These are phyloP conservation scores for Botrytis elliptica DNA, from an alignment of 2,329 filamentous ascomycete species.

Conservation along the genomic window DNA sequence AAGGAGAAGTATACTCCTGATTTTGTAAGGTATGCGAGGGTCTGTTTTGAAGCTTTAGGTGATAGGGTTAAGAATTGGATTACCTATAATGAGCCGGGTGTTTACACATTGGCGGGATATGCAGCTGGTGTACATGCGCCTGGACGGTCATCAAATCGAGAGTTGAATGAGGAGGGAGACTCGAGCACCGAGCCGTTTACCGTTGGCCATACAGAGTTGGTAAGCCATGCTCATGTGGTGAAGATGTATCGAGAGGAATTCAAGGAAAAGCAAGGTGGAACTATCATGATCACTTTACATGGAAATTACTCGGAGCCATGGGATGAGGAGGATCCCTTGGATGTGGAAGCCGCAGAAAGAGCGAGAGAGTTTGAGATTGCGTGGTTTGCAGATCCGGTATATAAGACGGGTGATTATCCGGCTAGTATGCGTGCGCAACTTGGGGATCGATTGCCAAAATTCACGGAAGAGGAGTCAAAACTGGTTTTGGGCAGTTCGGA, in stretches of 20 bases:
- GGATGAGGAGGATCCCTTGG: constrained; percentile 70
- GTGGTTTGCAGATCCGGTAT: constrained; percentile 85
- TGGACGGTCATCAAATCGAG: constrained; percentile 72
- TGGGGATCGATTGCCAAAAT: constrained; percentile 72
- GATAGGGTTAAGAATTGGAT: constrained; percentile 82
- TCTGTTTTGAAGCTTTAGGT: constrained; percentile 67
- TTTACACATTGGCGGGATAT: constrained; percentile 76
- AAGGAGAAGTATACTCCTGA: constrained; percentile 77
- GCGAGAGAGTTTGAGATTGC: constrained; percentile 83
- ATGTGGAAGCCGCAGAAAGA: constrained; percentile 71
- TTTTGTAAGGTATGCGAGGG: constrained; percentile 73
- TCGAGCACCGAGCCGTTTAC: constrained; percentile 76
- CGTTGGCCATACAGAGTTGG: constrained; percentile 73
- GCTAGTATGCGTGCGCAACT: constrained; percentile 79
- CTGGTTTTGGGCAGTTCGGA: constrained; percentile 79
- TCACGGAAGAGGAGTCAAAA: constrained; percentile 64
- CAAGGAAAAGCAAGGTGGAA: constrained; percentile 65
- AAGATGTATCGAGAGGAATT: constrained; percentile 80
- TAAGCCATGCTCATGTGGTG: constrained; percentile 78
- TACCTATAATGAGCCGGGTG: constrained; percentile 87
- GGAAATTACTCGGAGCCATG: constrained; percentile 66
- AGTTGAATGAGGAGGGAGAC: constrained; percentile 67
- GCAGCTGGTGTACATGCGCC: constrained; percentile 74
- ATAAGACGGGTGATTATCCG: constrained; percentile 73
- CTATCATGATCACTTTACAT: constrained; percentile 84